These are phyloP conservation scores for Pythium coloratum DNA, from an alignment of 352 stramenopile species.

Conservation along the genomic window DNA sequence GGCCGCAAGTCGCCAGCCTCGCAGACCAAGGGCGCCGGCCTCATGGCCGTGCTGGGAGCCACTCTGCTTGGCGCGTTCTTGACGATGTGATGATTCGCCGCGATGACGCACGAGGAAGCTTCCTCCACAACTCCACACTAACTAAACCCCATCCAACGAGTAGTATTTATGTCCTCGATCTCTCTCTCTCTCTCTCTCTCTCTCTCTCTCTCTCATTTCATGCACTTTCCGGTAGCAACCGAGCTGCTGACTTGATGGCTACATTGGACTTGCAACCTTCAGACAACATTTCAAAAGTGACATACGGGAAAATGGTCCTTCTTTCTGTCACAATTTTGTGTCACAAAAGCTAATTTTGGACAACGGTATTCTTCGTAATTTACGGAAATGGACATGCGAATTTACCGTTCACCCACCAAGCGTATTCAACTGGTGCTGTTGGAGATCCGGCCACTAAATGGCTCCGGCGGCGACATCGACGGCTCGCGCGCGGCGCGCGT, in stretches of 20 bases:
- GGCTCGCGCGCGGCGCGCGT: neutral
- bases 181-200: neutral
- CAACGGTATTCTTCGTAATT: too few relatives aligned
- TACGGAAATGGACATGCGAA: too few relatives aligned
- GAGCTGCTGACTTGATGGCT: neutral
- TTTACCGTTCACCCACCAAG: too few relatives aligned
- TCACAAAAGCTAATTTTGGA: neutral
- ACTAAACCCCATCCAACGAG: neutral
- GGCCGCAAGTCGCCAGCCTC: neutral
- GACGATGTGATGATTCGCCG: neutral
- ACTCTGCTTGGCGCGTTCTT: neutral
- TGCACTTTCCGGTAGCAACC: neutral
- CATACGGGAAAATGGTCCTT: neutral
- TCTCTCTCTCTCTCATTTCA: neutral
- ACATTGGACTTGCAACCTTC: neutral
- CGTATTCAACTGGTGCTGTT: neutral
- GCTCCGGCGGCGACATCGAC: neutral
- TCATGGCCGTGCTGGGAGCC: neutral
- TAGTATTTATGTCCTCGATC: slow-evolving; percentile 19
- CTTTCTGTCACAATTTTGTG: neutral
- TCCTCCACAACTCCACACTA: neutral
- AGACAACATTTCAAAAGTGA: neutral
- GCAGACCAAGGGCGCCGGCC: neutral
- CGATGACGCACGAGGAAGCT: neutral
- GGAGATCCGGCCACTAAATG: neutral